Base-by-base conservation (phyloP, 2,329 filamentous ascomycete genomes). In the Penicillium frequentans region DNA sequence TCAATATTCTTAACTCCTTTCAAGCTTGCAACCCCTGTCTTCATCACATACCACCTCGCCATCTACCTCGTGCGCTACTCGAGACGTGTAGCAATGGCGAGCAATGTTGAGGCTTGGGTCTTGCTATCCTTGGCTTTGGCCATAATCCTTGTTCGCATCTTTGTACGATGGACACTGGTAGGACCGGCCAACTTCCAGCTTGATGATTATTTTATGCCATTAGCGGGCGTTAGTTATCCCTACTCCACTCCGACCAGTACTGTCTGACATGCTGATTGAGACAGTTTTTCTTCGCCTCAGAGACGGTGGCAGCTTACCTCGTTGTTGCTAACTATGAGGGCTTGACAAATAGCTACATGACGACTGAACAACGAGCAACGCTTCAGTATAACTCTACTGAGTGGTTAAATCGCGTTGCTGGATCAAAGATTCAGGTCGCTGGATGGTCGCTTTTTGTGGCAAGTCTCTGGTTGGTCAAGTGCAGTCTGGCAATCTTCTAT, bases 341-440 rank as follows among this genome's bases (percentile, higher is more conserved):
- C 1, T 69, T 85, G 5, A 82, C 82, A 6, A 85, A 86, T 60
- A 82, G 82, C 59, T 78, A 77, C 52, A 84, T 86, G 81, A 80
- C 82, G 2, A 64, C 76, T 14, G 76, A 75, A 27, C 62, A 82
- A 56, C 79, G 84, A 14, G 70, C 66, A 3, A 68, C 72, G 0
- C 66, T 86, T n/a, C 70, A 75, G 13, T 73, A 77, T 0, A 55
- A 68, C 16, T 77, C 77, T 14, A 64, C 65, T 1, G 81, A 85
- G 61, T 84, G 78, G 62, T 64, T 70, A 5, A 59, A 75, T 54
- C 77, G 83, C 21, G 70, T 82, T 0, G 65, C 75, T 16, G 84
- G 83, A 0, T 83, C 78, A 3, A 80, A 82, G 60, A 78, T 80
- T 8, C 79, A 82, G 56, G 63, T 84, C 1, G 72, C 79, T 1